Conservation (phyloP, 2,329 filamentous ascomycete species). For the Samsoniella hepiali region DNA sequence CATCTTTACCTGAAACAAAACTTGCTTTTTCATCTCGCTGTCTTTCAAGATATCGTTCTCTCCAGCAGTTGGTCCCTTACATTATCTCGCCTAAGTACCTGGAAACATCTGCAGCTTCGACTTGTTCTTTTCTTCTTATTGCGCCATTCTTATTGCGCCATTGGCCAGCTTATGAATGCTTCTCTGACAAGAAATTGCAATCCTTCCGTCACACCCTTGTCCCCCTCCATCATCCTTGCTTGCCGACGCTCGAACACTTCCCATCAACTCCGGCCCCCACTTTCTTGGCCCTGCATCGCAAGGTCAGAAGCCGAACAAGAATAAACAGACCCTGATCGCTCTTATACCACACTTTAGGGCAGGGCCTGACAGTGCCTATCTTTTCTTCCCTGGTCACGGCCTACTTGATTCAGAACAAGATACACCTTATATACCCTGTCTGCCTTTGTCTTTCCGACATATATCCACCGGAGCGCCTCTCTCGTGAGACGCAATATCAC, state of each 20-base stretch:
- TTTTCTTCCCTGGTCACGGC: constrained; percentile 17
- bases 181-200: not conserved
- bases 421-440: constrained; percentile 17
- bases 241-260: constrained; percentile 17
- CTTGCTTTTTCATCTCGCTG: not conserved
- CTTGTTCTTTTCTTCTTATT: not conserved
- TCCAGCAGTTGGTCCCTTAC: not conserved
- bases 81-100: constrained; percentile 1
- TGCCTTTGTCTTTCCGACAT: constrained; percentile 15
- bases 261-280: constrained; percentile 14
- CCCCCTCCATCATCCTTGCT: constrained; percentile 1
- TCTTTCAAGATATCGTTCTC: constrained; percentile 9
- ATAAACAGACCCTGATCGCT: constrained; percentile 17
- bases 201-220: not conserved
- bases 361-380: constrained; percentile 18
- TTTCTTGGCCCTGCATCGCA: constrained; percentile 10
- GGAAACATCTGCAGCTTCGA: not conserved
- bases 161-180: not conserved
- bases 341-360: constrained; percentile 13
- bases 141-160: no score
- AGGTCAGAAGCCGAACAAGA: constrained; percentile 8
- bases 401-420: constrained; percentile 19
- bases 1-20: not conserved
- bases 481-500: constrained; percentile 3
- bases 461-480: constrained; percentile 19